Conservation (phyloP, 2,329 filamentous ascomycete species). For the Colletotrichum shisoi region DNA sequence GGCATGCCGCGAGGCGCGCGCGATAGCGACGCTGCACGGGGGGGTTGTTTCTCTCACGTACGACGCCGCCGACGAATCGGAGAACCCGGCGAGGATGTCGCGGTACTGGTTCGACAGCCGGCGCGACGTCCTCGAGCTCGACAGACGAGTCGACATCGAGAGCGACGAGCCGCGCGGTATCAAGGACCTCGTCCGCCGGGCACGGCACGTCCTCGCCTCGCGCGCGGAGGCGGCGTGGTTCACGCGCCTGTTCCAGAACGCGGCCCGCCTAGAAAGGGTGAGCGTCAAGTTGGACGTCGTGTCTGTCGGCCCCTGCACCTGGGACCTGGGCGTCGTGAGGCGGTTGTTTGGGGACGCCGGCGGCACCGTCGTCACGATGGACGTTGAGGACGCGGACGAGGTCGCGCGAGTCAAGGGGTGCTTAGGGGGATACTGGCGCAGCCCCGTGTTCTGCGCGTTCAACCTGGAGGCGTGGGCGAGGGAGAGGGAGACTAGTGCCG, state of each 20-base stretch:
- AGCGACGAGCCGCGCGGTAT: constrained; percentile 11
- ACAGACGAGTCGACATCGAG: constrained; percentile 27
- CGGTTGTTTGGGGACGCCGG: constrained; percentile 8
- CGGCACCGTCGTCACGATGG: constrained; percentile 14
- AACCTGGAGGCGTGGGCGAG: constrained; percentile 32
- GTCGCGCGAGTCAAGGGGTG: constrained; percentile 17
- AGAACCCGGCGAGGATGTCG: neutral
- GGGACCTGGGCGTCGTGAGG: constrained; percentile 7
- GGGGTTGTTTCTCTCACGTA: constrained; percentile 1
- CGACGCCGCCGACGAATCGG: neutral
- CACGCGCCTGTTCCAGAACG: constrained; percentile 6
- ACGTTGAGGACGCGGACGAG: constrained; percentile 28
- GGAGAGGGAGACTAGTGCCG: neutral
- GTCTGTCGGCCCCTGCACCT: constrained; percentile 13
- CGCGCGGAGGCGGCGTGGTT: constrained; percentile 35
- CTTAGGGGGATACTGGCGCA: constrained; percentile 17
- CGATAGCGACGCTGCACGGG: constrained; percentile 19
- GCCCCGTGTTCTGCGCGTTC: constrained; percentile 33
- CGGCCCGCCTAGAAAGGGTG: neutral
- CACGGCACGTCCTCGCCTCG: constrained; percentile 18
- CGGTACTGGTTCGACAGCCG: constrained; percentile 28
- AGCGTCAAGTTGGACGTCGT: constrained; percentile 25
- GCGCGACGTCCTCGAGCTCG: constrained; percentile 30
- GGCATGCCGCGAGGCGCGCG: constrained; percentile 27
- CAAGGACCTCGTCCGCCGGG: neutral